A percentile compares a stretch with the other conserved stretches of the same genome.
Evolutionary conservation across 805 yeast genomes (phyloP).

Genomic region (Schwanniomyces yamadae): DNA sequence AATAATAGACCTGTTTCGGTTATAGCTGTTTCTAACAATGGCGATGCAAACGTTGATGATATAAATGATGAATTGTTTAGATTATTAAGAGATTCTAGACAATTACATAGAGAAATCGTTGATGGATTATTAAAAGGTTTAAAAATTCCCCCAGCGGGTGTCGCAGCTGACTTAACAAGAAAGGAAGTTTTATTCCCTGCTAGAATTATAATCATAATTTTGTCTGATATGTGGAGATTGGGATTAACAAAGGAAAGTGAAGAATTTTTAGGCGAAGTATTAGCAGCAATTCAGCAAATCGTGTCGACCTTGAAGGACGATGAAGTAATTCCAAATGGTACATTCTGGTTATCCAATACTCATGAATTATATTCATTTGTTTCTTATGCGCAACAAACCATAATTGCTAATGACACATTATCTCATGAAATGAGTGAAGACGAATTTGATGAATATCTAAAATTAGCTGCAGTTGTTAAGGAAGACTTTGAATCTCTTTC

Average conservation of each 20-base stretch:
- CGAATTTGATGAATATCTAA: slow-evolving; percentile 87
- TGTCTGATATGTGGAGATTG: slow-evolving; percentile 97
- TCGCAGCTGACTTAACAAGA: slow-evolving; percentile 76
- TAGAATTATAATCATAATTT: slow-evolving; percentile 84
- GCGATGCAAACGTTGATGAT: slow-evolving; percentile 57
- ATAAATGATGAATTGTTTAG: slow-evolving; percentile 75
- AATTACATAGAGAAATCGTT: slow-evolving; percentile 77
- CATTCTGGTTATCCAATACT: slow-evolving; percentile 96
- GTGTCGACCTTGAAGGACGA: slow-evolving; percentile 81
- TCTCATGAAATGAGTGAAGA: slow-evolving; percentile 82
- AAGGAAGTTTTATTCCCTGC: slow-evolving; percentile 96
- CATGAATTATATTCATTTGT: slow-evolving; percentile 95
- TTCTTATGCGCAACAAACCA: slow-evolving; percentile 89
- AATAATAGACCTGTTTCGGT: slow-evolving; percentile 59
- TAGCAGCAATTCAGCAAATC: slow-evolving; percentile 80
- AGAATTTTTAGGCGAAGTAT: slow-evolving; percentile 82
- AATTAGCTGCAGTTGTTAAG: slow-evolving; percentile 84
- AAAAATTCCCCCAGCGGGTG: slow-evolving; percentile 82
- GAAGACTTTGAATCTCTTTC: slow-evolving; percentile 93
- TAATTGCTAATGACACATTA: slow-evolving; percentile 76
- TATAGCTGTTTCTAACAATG: slow-evolving; percentile 55
- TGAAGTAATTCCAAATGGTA: slow-evolving; percentile 86
- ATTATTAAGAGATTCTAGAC: slow-evolving; percentile 66
- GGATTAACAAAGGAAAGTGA: slow-evolving; percentile 93
- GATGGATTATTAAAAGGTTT: slow-evolving; percentile 83